Conservation (phyloP, 1,139 yeast genomes). For the Sugiyamaella castrensis region DNA sequence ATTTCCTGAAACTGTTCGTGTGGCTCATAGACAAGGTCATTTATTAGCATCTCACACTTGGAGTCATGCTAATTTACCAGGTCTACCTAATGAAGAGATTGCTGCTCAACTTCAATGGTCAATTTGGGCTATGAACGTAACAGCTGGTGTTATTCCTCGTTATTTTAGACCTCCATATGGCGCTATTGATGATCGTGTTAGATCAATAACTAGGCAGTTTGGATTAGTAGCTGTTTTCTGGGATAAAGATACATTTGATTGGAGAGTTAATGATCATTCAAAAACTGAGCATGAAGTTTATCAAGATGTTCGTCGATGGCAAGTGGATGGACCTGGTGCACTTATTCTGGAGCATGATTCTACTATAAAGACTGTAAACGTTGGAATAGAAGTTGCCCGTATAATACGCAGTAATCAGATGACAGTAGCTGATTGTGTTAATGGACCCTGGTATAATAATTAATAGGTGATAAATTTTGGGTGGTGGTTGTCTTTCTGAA, state of each 20-base stretch:
- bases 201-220: constrained; percentile 75
- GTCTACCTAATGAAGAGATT: constrained; percentile 70
- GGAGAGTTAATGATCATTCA: constrained; percentile 55
- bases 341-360: constrained; percentile 85
- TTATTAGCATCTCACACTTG: constrained; percentile 87
- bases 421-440: constrained; percentile 83
- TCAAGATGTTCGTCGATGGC: constrained; percentile 55
- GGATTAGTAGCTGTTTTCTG: constrained; percentile 87
- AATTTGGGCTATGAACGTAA: constrained; percentile 97
- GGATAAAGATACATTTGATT: constrained; percentile 91
- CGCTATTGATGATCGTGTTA: constrained; percentile 80
- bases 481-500: no score
- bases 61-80: constrained; percentile 84
- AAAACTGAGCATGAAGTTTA: constrained; percentile 53
- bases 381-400: constrained; percentile 56
- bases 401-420: constrained; percentile 56
- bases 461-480: background rate
- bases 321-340: constrained; percentile 46
- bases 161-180: constrained; percentile 98
- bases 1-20: constrained; percentile 68
- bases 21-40: constrained; percentile 62
- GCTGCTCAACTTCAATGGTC: constrained; percentile 94
- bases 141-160: constrained; percentile 81
- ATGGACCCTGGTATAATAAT: constrained; percentile 46
- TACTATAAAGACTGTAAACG: constrained; percentile 59